Percentiles rank a stretch among this genome's conserved stretches.
phyloP scores from a whole-genome alignment of 768 basidiomycete genomes.

The Tephrocybe rancida region DNA sequence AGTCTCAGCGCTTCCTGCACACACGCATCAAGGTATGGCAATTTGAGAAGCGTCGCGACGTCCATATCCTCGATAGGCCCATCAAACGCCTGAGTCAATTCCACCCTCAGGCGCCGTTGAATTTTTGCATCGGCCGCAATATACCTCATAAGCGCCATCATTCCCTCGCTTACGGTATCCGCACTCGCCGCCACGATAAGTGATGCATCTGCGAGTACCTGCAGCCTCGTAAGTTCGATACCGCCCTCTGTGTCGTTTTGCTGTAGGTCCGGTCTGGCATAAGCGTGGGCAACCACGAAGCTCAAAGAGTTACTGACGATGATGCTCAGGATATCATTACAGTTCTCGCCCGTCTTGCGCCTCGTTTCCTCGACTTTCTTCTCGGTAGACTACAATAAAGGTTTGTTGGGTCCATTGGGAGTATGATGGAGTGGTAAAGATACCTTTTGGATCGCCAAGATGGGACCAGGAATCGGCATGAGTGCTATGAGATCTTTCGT shows the following conservation, averaged over 20 bases:
- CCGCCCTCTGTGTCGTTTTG: slow-evolving; percentile 16
- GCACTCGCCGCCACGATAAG: slow-evolving; percentile 24
- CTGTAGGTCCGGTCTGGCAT: slow-evolving; percentile 4
- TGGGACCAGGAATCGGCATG: slow-evolving; percentile 20
- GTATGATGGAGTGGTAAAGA: background rate
- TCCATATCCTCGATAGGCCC: slow-evolving; percentile 17
- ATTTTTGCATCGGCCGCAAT: slow-evolving; percentile 10
- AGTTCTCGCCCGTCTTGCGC: slow-evolving; percentile 6
- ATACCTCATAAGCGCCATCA: slow-evolving; percentile 18
- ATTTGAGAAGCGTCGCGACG: slow-evolving; percentile 5
- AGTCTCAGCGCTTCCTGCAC: slow-evolving; percentile 25
- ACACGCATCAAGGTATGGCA: slow-evolving; percentile 26
- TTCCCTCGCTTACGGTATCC: slow-evolving; percentile 20
- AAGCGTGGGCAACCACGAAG: background rate
- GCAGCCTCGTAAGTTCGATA: slow-evolving; percentile 8
- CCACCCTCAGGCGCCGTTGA: slow-evolving; percentile 10
- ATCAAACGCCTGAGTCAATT: slow-evolving; percentile 8
- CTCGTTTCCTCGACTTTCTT: slow-evolving; percentile 18
- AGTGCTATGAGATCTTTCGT: slow-evolving; percentile 19
- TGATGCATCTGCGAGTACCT: slow-evolving; percentile 22
- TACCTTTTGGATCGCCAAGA: slow-evolving; percentile 21
- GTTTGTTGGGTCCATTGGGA: too few species aligned
- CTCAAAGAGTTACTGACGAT: slow-evolving; percentile 15
- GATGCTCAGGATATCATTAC: slow-evolving; percentile 22
- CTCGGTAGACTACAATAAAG: slow-evolving; percentile 15